Conservation (phyloP, 1,284 basidiomycete genomes). For the Schizophyllum commune region DNA sequence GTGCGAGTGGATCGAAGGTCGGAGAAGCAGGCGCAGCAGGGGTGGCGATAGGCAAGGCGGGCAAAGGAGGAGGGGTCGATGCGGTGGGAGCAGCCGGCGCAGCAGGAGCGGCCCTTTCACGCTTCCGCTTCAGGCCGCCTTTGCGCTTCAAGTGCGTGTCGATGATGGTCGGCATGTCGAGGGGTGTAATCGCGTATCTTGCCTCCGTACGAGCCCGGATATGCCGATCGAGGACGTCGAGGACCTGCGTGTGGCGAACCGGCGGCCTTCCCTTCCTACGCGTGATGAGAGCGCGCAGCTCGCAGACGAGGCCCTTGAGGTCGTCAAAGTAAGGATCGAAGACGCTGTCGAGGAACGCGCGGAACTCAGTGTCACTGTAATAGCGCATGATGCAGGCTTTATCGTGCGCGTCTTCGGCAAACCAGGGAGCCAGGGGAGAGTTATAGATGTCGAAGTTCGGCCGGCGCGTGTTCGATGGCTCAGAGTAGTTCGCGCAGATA, state of each 20-base stretch:
- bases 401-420: not conserved
- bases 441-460: not conserved
- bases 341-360: not conserved
- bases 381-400: not conserved
- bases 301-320: not conserved
- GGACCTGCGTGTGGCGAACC: not conserved
- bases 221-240: not conserved
- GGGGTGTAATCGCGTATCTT: too few species aligned
- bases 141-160: too few species aligned
- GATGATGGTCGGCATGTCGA: too few species aligned
- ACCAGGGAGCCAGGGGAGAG: not conserved
- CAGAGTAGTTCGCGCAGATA: constrained; percentile 3
- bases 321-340: not conserved
- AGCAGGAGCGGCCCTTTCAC: too few species aligned
- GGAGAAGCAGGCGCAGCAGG: too few species aligned
- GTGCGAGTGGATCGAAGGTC: too few species aligned
- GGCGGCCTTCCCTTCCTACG: not conserved
- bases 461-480: constrained; percentile 1
- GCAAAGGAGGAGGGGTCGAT: too few species aligned
- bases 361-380: not conserved
- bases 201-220: too few species aligned
- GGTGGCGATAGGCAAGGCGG: too few species aligned
- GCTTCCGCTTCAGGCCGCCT: too few species aligned
- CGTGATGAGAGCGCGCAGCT: not conserved
- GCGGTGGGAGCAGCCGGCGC: too few species aligned